A percentile compares a stretch with the other conserved stretches of the same genome.
Conservation (phyloP, 2,329 filamentous ascomycete species). For the Berkeleyomyces basicola region DNA sequence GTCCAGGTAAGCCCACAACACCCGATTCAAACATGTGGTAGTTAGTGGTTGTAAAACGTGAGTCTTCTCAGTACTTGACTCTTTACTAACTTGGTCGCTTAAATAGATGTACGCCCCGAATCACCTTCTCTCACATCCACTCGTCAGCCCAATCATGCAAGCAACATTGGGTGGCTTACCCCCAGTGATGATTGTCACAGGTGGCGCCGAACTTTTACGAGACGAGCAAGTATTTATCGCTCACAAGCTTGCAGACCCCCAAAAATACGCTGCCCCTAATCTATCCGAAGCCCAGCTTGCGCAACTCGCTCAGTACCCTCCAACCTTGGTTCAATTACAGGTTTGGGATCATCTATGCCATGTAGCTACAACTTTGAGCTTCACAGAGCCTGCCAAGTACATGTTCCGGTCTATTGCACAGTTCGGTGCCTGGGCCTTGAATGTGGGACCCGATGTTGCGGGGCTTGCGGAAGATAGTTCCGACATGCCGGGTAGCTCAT, state of each 20-base stretch:
- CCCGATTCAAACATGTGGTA: background rate
- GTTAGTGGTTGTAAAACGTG: background rate
- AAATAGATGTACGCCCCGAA: conserved; percentile 63
- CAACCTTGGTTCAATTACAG: conserved; percentile 84
- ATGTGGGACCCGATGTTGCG: conserved; percentile 60
- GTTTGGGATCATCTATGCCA: conserved; percentile 95
- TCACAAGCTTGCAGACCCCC: conserved; percentile 80
- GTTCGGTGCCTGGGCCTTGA: conserved; percentile 82
- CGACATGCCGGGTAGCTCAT: conserved; percentile 25
- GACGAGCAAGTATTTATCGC: conserved; percentile 93
- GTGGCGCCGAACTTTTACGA: conserved; percentile 73
- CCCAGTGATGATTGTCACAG: conserved; percentile 70
- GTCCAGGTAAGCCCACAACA: conserved; percentile 48
- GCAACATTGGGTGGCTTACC: conserved; percentile 79
- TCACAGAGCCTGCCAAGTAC: conserved; percentile 86
- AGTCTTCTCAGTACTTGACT: background rate
- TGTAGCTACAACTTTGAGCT: conserved; percentile 81
- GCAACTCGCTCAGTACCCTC: conserved; percentile 49
- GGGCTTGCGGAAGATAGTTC: background rate
- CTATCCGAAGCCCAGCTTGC: conserved; percentile 46
- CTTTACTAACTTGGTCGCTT: conserved; percentile 16
- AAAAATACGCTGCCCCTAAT: conserved; percentile 50
- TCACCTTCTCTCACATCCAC: conserved; percentile 64
- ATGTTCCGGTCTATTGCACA: conserved; percentile 90
- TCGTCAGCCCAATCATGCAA: conserved; percentile 80